These are phyloP conservation scores for Hypsizygus marmoreus DNA, from an alignment of 768 basidiomycete genomes.

Conservation along the genomic window DNA sequence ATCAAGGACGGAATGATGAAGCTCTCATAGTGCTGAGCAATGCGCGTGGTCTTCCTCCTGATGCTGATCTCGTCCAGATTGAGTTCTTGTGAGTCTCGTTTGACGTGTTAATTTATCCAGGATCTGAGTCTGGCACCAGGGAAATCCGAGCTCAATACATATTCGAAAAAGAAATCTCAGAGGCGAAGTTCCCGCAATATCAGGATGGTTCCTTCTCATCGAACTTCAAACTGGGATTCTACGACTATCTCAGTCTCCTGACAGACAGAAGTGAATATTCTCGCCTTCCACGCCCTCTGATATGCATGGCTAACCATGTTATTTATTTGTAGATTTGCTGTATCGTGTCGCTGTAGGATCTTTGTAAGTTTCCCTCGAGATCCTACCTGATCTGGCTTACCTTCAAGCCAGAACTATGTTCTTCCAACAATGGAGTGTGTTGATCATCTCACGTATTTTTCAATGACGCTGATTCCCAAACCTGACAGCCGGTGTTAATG, in stretches of 20 bases:
- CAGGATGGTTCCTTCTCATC: conserved; percentile 63
- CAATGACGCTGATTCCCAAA: neutral
- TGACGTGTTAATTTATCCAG: neutral
- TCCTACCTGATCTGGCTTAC: conserved; percentile 5
- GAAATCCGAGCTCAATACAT: conserved; percentile 76
- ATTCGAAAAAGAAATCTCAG: conserved; percentile 68
- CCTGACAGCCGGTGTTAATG: conserved; percentile 58
- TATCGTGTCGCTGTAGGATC: conserved; percentile 65
- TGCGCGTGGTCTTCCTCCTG: conserved; percentile 55
- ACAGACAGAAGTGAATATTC: conserved; percentile 41
- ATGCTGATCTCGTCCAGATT: conserved; percentile 68
- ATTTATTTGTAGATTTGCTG: conserved; percentile 60
- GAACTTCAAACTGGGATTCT: conserved; percentile 60
- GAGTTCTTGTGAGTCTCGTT: conserved; percentile 61
- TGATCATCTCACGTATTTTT: neutral
- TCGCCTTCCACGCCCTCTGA: neutral
- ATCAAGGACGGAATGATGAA: conserved; percentile 75
- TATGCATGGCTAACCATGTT: neutral
- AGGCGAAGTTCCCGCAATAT: conserved; percentile 57
- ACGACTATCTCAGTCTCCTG: conserved; percentile 64
- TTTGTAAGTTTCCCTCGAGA: conserved; percentile 34
- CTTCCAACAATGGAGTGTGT: conserved; percentile 79
- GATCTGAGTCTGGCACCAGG: conserved; percentile 27
- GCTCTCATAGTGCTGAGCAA: conserved; percentile 63
- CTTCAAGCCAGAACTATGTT: conserved; percentile 66